Evolutionary conservation across 2,329 filamentous ascomycete species (phyloP).

Genomic region (Cucurbitaria berberidis): DNA sequence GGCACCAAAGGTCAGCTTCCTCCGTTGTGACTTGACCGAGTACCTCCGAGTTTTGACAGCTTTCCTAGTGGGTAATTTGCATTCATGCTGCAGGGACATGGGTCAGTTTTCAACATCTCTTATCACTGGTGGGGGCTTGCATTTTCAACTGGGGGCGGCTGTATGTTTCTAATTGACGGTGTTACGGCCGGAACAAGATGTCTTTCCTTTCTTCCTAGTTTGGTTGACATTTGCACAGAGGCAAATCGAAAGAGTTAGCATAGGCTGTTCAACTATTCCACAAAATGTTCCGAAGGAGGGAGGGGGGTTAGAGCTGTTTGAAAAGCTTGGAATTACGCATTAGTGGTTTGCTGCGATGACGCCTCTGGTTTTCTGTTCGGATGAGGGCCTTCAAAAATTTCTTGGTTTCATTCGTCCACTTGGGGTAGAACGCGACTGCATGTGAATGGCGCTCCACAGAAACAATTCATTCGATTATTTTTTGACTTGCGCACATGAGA

Average conservation of each 20-base stretch:
- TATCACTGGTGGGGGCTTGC: constrained; percentile 38
- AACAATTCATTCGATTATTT: constrained; percentile 31
- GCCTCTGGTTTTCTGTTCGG: constrained; percentile 4
- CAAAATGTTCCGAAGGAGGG: constrained; percentile 9
- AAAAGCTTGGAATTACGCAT: constrained; percentile 7
- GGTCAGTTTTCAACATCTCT: constrained; percentile 37
- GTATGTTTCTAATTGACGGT: constrained; percentile 44
- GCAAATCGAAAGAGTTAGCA: constrained; percentile 10
- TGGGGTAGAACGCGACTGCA: constrained; percentile 36
- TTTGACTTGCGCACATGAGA: neutral
- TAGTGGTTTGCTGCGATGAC: constrained; percentile 8
- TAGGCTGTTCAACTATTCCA: constrained; percentile 6
- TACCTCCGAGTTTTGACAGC: constrained; percentile 28
- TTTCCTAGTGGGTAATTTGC: constrained; percentile 32
- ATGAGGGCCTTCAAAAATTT: constrained; percentile 16
- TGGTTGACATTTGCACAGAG: constrained; percentile 3
- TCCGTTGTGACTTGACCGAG: constrained; percentile 11
- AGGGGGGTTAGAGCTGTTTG: constrained; percentile 12
- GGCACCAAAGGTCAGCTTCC: constrained; percentile 17
- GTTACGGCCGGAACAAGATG: constrained; percentile 30
- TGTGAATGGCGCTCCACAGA: constrained; percentile 36
- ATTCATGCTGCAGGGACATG: constrained; percentile 30
- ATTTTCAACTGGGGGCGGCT: constrained; percentile 50
- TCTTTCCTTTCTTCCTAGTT: constrained; percentile 8
- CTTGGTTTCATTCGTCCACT: constrained; percentile 16